Evolutionary conservation across 192 early-diverging fungal genomes (phyloP), one percentile per base, ranked within the genome.

Genomic region (Coemansia sp.): DNA sequence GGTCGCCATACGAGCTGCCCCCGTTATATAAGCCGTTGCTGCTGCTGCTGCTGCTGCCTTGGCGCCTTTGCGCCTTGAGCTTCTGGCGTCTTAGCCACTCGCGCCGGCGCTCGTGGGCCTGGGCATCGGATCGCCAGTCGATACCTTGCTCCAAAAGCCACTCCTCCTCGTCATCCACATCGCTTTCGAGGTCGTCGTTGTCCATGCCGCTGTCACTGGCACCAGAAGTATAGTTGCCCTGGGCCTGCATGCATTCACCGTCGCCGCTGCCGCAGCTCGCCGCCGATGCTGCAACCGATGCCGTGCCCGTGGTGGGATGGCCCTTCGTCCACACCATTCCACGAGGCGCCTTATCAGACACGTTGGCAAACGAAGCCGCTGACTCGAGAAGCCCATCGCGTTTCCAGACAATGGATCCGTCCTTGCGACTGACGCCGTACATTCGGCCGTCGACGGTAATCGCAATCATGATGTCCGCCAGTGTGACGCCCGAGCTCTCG

Each of bases 91-190:
- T 46, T 13, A 80, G 59, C 77, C 67, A 74, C 47, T 64, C 61
- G 28, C 71, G 72, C 11, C 71, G 71, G 51, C 49, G 68, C 62
- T 63, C 65, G 18, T 68, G 68, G 19, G 71, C 55, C 50, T 75
- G 69, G 4, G 76, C 61, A 20, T 74, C 67, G 2, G 76, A 79
- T 24, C 71, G 63, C 76, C 76, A 79, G 60, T 79, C 76, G 11
- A 79, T 79, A 1, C 76, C 76, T 46, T 79, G 76, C 36, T 79
- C 76, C 48, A 79, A 63, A 18, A 79, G 67, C 76, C 76, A 79
- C 55, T 79, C 76, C 27, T 79, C 76, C 47, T 78, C 75, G 16
- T 59, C 64, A 0, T 77, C 74, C 4, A 35, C 65, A 4, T 61
- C 55, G 45, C 29, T n/a, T n/a, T n/a, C n/a, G n/a, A n/a, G n/a